These are phyloP conservation scores for Aspergillus persii DNA, from an alignment of 2,329 filamentous ascomycete genomes.

Conservation along the genomic window DNA sequence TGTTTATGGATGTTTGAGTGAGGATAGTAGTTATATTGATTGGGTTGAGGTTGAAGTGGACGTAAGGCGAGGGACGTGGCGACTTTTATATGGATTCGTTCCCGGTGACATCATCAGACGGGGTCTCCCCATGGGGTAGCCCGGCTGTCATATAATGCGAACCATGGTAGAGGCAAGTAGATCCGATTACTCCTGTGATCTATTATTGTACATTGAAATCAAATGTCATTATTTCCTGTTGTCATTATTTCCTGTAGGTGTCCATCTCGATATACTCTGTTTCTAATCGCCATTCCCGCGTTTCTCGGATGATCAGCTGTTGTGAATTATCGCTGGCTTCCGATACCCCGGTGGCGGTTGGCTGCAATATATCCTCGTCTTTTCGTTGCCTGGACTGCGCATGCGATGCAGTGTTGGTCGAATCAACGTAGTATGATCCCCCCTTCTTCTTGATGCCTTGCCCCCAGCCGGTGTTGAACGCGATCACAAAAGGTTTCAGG, in stretches of 20 bases:
- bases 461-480: conserved; percentile 41
- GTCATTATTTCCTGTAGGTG: not conserved
- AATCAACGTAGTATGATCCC: not conserved
- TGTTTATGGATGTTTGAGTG: not conserved
- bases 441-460: conserved; percentile 10
- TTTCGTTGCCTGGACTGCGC: not conserved
- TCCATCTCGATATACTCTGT: not conserved
- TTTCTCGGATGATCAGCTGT: conserved; percentile 20
- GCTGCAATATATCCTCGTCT: not conserved
- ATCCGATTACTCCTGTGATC: too few species aligned
- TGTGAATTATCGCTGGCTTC: conserved; percentile 14
- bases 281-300: conserved; percentile 13
- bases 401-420: not conserved
- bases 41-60: not conserved
- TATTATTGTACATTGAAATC: not conserved
- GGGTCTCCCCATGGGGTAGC: not conserved
- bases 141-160: not conserved
- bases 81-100: not conserved
- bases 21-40: not conserved
- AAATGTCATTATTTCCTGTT: not conserved
- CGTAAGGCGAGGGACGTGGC: not conserved
- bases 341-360: conserved; percentile 1
- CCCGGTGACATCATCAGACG: not conserved
- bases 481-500: conserved; percentile 41
- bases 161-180: not conserved